These are phyloP conservation scores for Apodospora peruviana DNA, from an alignment of 495 filamentous ascomycete genomes.

Conservation along the genomic window DNA sequence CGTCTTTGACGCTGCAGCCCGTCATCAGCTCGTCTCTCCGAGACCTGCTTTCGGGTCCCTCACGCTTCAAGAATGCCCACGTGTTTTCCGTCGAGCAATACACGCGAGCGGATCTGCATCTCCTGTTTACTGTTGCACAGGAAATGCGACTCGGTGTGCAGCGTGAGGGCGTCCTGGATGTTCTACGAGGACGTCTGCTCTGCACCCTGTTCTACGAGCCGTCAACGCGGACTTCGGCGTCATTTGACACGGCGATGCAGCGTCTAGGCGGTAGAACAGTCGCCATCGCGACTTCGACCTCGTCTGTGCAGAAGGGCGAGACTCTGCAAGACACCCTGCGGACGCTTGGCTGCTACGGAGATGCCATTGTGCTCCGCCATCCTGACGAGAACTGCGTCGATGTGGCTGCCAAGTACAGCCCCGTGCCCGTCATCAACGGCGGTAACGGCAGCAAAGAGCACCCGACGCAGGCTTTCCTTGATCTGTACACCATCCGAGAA, in stretches of 20 bases:
- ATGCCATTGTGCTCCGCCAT: constrained; percentile 91
- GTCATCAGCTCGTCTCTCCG: constrained; percentile 42
- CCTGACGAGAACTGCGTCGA: constrained; percentile 73
- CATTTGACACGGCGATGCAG: constrained; percentile 98
- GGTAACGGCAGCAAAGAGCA: constrained; percentile 94
- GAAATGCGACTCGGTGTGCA: constrained; percentile 94
- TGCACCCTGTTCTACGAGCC: constrained; percentile 96
- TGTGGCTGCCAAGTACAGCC: constrained; percentile 76
- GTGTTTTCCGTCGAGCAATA: constrained; percentile 89
- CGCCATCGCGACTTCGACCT: constrained; percentile 69
- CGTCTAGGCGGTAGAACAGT: constrained; percentile 83
- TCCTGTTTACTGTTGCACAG: constrained; percentile 91
- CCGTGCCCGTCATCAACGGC: constrained; percentile 91
- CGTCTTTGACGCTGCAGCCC: constrained; percentile 39
- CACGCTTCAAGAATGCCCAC: constrained; percentile 78
- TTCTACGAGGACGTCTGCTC: constrained; percentile 79
- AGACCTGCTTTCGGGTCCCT: constrained; percentile 65
- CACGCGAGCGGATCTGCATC: constrained; percentile 75
- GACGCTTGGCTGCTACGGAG: constrained; percentile 87
- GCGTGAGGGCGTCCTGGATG: constrained; percentile 78
- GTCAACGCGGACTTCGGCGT: constrained; percentile 90
- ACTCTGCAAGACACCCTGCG: constrained; percentile 87
- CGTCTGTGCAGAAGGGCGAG: constrained; percentile 89
- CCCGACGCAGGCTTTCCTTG: constrained; percentile 96
- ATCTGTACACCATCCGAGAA: constrained; percentile 96